A percentile compares a stretch with the other conserved stretches of the same genome.
Evolutionary conservation across 2,329 filamentous ascomycete genomes (phyloP).

Genomic region (Beauveria asiatica): DNA sequence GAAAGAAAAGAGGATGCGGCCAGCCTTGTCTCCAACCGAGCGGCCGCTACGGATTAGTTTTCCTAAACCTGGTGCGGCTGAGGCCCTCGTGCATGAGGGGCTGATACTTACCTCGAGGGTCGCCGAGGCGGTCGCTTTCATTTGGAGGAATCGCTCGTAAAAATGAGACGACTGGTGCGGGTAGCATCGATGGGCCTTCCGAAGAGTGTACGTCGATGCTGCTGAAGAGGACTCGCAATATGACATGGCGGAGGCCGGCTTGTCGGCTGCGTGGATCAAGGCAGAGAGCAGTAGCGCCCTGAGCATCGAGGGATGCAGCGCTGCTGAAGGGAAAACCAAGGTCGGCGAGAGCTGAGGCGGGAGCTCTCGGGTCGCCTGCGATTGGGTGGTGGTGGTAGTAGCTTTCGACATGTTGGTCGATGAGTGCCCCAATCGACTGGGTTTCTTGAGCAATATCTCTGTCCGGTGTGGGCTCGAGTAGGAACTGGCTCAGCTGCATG

Average conservation of each 20-base stretch:
- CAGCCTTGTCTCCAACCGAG: no score
- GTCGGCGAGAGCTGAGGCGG: conserved; percentile 14
- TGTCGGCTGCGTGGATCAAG: conserved; percentile 24
- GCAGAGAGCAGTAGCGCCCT: conserved; percentile 21
- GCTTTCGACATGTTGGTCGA: conserved; percentile 32
- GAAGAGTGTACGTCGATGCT: conserved; percentile 24
- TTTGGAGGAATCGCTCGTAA: conserved; percentile 20
- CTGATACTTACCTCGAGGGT: conserved; percentile 23
- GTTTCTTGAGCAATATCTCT: conserved; percentile 26
- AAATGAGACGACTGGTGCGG: conserved; percentile 23
- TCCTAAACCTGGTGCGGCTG: no score
- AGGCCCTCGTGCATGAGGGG: neutral
- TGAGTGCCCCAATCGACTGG: conserved; percentile 24
- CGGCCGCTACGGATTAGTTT: no score
- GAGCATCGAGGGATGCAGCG: conserved; percentile 19
- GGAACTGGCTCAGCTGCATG: conserved; percentile 25
- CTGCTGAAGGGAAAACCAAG: neutral
- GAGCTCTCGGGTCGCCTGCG: conserved; percentile 11
- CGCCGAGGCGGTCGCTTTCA: conserved; percentile 17
- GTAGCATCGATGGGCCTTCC: conserved; percentile 27
- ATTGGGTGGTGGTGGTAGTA: conserved; percentile 27
- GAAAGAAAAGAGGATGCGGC: neutral
- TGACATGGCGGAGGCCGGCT: conserved; percentile 28
- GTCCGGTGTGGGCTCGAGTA: conserved; percentile 29
- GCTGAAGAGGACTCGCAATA: conserved; percentile 26